phyloP scores from a whole-genome alignment of 2,329 filamentous ascomycete genomes.

The Cadophora gregata region DNA sequence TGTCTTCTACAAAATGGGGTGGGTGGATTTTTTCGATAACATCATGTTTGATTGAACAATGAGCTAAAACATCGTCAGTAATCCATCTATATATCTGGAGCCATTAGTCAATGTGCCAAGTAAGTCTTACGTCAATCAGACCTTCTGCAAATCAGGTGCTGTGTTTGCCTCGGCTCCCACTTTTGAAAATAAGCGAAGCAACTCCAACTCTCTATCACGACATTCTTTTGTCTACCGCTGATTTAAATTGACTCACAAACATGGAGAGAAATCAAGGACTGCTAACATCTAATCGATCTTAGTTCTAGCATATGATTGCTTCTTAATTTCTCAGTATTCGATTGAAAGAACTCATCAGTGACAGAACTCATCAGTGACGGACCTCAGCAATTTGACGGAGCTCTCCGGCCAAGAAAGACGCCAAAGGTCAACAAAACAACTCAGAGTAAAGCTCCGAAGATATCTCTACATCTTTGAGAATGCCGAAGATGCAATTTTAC shows the following conservation, averaged over 20 bases:
- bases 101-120: neutral
- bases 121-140: neutral
- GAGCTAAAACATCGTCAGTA: no score
- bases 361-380: no score
- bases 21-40: no score
- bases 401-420: no score
- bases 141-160: neutral
- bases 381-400: no score
- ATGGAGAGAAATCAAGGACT: neutral
- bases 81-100: neutral
- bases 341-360: no score
- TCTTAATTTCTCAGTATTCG: no score
- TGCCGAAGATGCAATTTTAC: constrained; percentile 40
- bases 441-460: neutral
- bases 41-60: no score
- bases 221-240: neutral
- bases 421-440: neutral
- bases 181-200: neutral
- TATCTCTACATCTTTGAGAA: neutral
- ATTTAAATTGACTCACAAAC: neutral
- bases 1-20: no score
- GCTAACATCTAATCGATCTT: no score
- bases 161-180: neutral
- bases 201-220: neutral
- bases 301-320: no score